Percentiles rank a stretch among this genome's conserved stretches.
These are phyloP conservation scores for Harringtonia aguacate DNA, from an alignment of 2,329 filamentous ascomycete genomes.

Conservation along the genomic window DNA sequence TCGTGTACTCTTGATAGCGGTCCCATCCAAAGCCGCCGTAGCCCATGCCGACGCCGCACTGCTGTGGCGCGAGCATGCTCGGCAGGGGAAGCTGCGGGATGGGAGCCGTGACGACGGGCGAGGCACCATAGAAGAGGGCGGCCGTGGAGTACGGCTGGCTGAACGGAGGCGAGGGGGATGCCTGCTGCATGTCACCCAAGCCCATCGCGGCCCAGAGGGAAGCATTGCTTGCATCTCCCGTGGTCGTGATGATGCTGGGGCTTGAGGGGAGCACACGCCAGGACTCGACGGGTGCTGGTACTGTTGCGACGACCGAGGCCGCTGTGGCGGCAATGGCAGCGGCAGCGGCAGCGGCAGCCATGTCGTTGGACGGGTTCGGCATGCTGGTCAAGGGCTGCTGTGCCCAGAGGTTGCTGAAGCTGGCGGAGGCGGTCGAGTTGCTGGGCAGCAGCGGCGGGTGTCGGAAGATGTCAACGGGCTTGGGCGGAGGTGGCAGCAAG, in stretches of 20 bases:
- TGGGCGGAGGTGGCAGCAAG: conserved; percentile 74
- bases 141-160: conserved; percentile 68
- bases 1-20: conserved; percentile 72
- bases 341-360: conserved; percentile 6
- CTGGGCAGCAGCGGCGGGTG: conserved; percentile 79
- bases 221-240: conserved; percentile 40
- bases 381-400: conserved; percentile 37
- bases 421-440: conserved; percentile 54
- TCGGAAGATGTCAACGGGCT: conserved; percentile 80
- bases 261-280: conserved; percentile 91
- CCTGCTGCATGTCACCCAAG: conserved; percentile 62
- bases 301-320: conserved; percentile 1
- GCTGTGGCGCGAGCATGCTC: conserved; percentile 66
- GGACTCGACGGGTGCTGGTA: conserved; percentile 65
- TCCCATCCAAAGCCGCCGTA: conserved; percentile 80
- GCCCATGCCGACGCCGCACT: conserved; percentile 70
- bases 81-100: conserved; percentile 72
- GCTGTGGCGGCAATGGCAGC: conserved; percentile 10
- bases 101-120: conserved; percentile 62
- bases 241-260: conserved; percentile 56
- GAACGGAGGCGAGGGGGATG: conserved; percentile 71
- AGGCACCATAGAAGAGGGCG: conserved; percentile 62
- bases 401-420: conserved; percentile 70
- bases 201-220: conserved; percentile 72
- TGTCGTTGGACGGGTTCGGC: conserved; percentile 27